A percentile compares a stretch with the other conserved stretches of the same genome.
These are phyloP conservation scores for Fusarium drepaniforme DNA, from an alignment of 2,329 filamentous ascomycete genomes.

Conservation along the genomic window DNA sequence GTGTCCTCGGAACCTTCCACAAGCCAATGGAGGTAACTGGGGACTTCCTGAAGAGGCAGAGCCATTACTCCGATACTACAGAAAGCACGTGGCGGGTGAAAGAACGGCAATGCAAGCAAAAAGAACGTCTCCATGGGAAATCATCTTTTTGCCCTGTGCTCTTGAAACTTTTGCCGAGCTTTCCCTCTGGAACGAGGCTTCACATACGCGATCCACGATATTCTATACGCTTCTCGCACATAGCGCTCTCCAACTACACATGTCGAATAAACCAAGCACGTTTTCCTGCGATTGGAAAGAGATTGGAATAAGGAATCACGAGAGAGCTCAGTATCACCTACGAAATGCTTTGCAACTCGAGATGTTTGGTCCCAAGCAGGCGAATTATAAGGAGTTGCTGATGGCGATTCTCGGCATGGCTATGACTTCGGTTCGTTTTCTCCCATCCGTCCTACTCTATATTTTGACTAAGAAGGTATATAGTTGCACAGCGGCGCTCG, in stretches of 20 bases:
- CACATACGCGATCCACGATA: conserved; percentile 52
- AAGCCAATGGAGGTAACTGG: not conserved
- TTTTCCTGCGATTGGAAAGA: conserved; percentile 43
- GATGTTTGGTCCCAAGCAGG: conserved; percentile 47
- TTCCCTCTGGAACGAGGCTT: conserved; percentile 53
- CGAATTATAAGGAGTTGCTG: conserved; percentile 58
- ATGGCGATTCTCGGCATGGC: conserved; percentile 55
- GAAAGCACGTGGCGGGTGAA: conserved; percentile 44
- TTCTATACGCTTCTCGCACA: conserved; percentile 56
- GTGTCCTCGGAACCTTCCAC: not conserved
- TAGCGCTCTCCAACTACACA: conserved; percentile 56
- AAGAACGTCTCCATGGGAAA: conserved; percentile 58
- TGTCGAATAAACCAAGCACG: conserved; percentile 18
- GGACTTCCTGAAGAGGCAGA: conserved; percentile 40
- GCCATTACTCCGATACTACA: conserved; percentile 46
- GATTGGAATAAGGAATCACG: conserved; percentile 45
- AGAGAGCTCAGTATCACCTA: conserved; percentile 47
- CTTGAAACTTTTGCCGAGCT: conserved; percentile 57
- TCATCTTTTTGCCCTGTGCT: conserved; percentile 56
- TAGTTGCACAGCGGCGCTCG: conserved; percentile 34
- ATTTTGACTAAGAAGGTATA: not conserved
- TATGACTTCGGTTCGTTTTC: conserved; percentile 34
- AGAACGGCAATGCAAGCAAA: conserved; percentile 41
- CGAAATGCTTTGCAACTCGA: conserved; percentile 51
- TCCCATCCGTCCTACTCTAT: rapidly evolving